Base-by-base conservation (phyloP, 2,329 filamentous ascomycete genomes). In the Neofusicoccum ribis region DNA sequence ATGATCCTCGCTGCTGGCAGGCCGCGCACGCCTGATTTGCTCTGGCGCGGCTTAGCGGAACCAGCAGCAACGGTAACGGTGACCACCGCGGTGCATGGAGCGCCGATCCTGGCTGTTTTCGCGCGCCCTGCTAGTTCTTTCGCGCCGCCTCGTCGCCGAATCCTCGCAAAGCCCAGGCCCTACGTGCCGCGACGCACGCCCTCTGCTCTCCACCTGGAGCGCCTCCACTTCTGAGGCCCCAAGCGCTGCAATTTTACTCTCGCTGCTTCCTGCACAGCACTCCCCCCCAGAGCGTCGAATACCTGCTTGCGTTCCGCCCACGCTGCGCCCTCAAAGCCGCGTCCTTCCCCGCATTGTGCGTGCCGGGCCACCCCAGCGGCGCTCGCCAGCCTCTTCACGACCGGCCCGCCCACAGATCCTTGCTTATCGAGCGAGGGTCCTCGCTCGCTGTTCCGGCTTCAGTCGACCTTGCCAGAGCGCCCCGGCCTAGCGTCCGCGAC, bases 291-390 rank as follows among this genome's bases (percentile, higher is more conserved):
- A 15, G 56, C 56, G 56, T 49, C 56, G 51, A 54, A 56, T 56
- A 64, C 23, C 61, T 37, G 34, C 31, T 44, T 8, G 47, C 47
- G 27, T 47, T 34, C 43, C 39, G 14, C 44, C 41, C 51, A 23
- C 23, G 14, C 15, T 31, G n/a, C 39, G 11, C 36, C 44, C 43
- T 31, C 63, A 43, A 23, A 46, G 31, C 31, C 36, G 17, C 36
- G 36, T 17, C 31, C 63, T 64, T 64, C 63, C 63, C 63, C 63
- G 63, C 63, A 64, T 64, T 59, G 63, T 49, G 43, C 63, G 43
- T 39, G 51, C 63, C 51, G 52, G 52, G 51, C 43, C 51, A 59
- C 49, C 63, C 51, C 20, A 54, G 50, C 61, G 15, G 23, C 34
- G 17, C 41, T 20, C 31, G n/a, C 62, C 34, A 44, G 49, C 51